Evolutionary conservation across 192 early-diverging fungal genomes (phyloP).

Genomic region (Kickxella alabastrina): DNA sequence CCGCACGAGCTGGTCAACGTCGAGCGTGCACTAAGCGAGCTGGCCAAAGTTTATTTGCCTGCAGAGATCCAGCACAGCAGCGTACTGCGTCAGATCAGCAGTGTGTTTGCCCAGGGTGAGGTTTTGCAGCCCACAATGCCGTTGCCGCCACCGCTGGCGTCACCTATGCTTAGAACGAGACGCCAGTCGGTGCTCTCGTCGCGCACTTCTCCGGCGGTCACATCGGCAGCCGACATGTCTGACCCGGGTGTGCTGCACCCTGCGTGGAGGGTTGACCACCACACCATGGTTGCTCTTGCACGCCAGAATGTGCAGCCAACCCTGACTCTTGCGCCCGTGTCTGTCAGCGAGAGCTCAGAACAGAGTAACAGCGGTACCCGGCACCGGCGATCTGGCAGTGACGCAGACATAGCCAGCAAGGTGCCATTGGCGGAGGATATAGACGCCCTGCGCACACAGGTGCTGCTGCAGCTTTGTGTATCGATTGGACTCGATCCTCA

Average conservation of each 20-base stretch:
- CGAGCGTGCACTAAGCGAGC: slow-evolving; percentile 78
- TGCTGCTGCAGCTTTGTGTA: slow-evolving; percentile 23
- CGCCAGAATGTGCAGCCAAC: slow-evolving; percentile 3
- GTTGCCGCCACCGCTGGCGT: not conserved
- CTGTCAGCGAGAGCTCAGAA: not conserved
- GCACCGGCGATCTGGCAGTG: slow-evolving; percentile 41
- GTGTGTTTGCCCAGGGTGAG: slow-evolving; percentile 1
- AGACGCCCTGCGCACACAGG: slow-evolving; percentile 26
- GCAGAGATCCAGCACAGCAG: slow-evolving; percentile 14
- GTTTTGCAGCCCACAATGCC: not conserved
- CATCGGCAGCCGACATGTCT: not conserved
- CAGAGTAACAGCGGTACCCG: slow-evolving; percentile 4
- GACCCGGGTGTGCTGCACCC: slow-evolving; percentile 12
- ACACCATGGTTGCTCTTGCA: slow-evolving; percentile 15
- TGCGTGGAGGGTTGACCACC: slow-evolving; percentile 34
- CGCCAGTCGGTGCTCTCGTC: not conserved
- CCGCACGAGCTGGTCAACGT: slow-evolving; percentile 82
- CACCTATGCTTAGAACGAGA: slow-evolving; percentile 7
- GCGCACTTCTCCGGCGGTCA: not conserved
- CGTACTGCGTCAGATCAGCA: slow-evolving; percentile 14
- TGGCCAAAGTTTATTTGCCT: slow-evolving; percentile 33
- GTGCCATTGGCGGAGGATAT: slow-evolving; percentile 26
- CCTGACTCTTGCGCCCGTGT: not conserved
- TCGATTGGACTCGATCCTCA: slow-evolving; percentile 40
- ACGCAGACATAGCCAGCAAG: slow-evolving; percentile 3